Evolutionary conservation across 441 rosid genomes (phyloP), one percentile per base, ranked within the genome.

Genomic region (Caryocar brasiliense): DNA sequence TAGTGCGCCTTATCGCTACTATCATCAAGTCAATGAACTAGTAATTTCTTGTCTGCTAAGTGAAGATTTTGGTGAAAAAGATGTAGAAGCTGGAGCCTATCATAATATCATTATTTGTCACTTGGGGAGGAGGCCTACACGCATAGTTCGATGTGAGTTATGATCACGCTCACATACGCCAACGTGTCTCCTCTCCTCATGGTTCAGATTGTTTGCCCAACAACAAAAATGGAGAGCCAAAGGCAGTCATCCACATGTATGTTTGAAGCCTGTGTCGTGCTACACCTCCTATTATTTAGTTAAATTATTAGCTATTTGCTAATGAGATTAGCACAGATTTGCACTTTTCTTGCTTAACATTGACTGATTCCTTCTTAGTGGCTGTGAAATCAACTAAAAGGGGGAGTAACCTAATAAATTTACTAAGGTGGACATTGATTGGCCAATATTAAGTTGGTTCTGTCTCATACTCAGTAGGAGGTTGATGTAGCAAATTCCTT

Each of bases 101-200:
- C 17, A 36, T 14, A 34, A 37, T 48, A 30, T 27, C 10, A 56
- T 24, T 8, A 20, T 21, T 30, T 49, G 29, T 54, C 51, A 54
- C 11, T 43, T 14, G n/a, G 42, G 20, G 10, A 20, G 27, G 33
- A 32, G 54, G 11, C 51, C 23, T 17, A 47, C 44, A 33, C 32
- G 12, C 9, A 25, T 7, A 26, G 40, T n/a, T 46, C 26, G 38
- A 26, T 32, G 28, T 23, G 40, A 7, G 36, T 15, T 17, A 15
- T 47, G 18, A n/a, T n/a, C n/a, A n/a, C n/a, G n/a, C n/a, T 50
- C 17, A 6, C 23, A 21, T 34, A 22, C 39, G 49, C 38, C 24
- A 19, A 47, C 47, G 53, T 64, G 71, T 61, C 65, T 56, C 42
- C 56, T 61, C 65, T 56, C 42, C 56, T 47, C 22, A 3, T 44